Conservation (phyloP, 2,329 filamentous ascomycete genomes). For the Cladosporium sp. region DNA sequence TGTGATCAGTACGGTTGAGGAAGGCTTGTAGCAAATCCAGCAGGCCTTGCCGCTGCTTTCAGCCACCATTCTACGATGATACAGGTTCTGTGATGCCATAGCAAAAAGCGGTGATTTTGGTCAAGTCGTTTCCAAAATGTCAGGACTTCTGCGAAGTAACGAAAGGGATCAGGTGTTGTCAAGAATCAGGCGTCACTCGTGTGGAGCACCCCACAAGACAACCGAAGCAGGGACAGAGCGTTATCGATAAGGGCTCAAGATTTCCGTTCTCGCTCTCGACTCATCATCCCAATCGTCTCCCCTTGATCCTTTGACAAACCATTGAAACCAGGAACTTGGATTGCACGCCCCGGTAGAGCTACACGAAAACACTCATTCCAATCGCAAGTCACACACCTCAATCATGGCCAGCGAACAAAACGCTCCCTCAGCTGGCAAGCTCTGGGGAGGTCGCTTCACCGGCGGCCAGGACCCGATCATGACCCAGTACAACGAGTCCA, state of each 20-base stretch:
- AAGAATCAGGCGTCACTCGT: not conserved
- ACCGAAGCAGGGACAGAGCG: not conserved
- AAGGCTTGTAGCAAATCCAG: conserved; percentile 87
- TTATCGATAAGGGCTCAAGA: not conserved
- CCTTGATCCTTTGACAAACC: conserved; percentile 3
- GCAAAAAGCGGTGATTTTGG: not conserved
- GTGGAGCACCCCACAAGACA: not conserved
- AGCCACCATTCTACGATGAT: conserved; percentile 81
- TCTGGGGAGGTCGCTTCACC: conserved; percentile 61
- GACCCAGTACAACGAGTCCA: conserved; percentile 77
- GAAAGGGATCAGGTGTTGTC: not conserved
- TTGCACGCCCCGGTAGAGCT: not conserved
- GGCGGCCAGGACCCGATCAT: conserved; percentile 81
- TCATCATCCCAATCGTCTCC: too few species aligned
- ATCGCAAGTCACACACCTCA: not conserved
- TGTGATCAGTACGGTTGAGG: conserved; percentile 81
- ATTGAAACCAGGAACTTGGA: not conserved
- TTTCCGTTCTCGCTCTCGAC: not conserved
- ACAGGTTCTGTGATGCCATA: conserved; percentile 64
- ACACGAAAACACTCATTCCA: not conserved
- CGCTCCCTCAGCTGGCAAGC: conserved; percentile 39
- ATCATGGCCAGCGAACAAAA: conserved; percentile 18
- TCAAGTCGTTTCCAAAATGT: not conserved
- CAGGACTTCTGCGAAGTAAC: not conserved
- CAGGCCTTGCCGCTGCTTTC: conserved; percentile 80